A percentile compares a stretch with the other conserved stretches of the same genome.
Conservation (phyloP, 2,329 filamentous ascomycete genomes). For the Cladosporium sp. region DNA sequence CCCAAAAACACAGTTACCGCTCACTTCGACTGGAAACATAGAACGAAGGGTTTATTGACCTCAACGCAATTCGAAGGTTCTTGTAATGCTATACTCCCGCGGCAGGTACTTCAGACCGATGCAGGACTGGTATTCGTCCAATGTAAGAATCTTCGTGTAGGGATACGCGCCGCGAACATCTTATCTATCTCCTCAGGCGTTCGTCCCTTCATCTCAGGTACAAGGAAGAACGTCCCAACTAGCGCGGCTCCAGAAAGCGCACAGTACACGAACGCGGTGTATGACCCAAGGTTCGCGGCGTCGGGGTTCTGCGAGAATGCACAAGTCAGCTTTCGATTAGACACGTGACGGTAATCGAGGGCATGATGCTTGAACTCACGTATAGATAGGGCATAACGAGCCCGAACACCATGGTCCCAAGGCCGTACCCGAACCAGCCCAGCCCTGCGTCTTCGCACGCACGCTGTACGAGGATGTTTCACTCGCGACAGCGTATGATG, state of each 20-base stretch:
- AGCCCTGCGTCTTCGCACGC: slow-evolving; percentile 43
- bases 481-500: slow-evolving; percentile 39
- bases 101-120: background rate
- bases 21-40: too few species aligned
- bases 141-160: background rate
- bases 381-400: slow-evolving; percentile 51
- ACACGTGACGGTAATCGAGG: background rate
- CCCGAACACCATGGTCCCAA: slow-evolving; percentile 23
- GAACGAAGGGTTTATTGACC: too few species aligned
- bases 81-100: too few species aligned
- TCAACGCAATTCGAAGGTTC: too few species aligned
- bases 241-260: slow-evolving; percentile 33
- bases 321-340: background rate
- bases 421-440: slow-evolving; percentile 40
- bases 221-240: slow-evolving; percentile 39
- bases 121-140: background rate
- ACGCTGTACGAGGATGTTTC: slow-evolving; percentile 44
- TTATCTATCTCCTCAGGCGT: slow-evolving; percentile 47
- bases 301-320: slow-evolving; percentile 34
- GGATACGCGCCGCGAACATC: slow-evolving; percentile 27
- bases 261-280: slow-evolving; percentile 40
- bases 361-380: slow-evolving; percentile 4
- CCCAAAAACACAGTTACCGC: too few species aligned
- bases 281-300: slow-evolving; percentile 37
- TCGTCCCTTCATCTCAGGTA: slow-evolving; percentile 53